These are phyloP conservation scores for Pisolithus tinctorius DNA, from an alignment of 768 basidiomycete species.

Conservation along the genomic window DNA sequence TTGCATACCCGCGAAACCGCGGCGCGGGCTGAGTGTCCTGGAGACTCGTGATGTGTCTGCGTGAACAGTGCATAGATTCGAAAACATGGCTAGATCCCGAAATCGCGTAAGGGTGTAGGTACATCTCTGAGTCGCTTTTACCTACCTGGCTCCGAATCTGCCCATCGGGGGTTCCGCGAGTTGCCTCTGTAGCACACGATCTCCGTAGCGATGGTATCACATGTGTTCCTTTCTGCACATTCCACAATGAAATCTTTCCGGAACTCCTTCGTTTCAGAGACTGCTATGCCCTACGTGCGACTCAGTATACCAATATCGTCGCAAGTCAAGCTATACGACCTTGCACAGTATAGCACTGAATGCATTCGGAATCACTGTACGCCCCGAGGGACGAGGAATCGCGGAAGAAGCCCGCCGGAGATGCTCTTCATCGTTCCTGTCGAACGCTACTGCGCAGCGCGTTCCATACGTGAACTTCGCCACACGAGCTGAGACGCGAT, in stretches of 20 bases:
- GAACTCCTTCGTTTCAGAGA: slow-evolving; percentile 27
- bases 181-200: slow-evolving; percentile 25
- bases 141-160: slow-evolving; percentile 24
- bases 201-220: slow-evolving; percentile 24
- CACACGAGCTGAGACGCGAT: slow-evolving; percentile 33
- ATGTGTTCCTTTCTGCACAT: slow-evolving; percentile 20
- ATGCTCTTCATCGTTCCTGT: slow-evolving; percentile 25
- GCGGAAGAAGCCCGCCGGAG: slow-evolving; percentile 20
- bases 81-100: slow-evolving; percentile 18
- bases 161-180: slow-evolving; percentile 21
- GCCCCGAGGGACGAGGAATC: slow-evolving; percentile 26
- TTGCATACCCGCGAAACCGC: slow-evolving; percentile 21
- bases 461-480: slow-evolving; percentile 35
- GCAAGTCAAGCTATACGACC: slow-evolving; percentile 3
- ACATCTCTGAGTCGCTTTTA: background rate
- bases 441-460: slow-evolving; percentile 23
- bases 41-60: slow-evolving; percentile 25
- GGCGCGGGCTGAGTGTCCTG: slow-evolving; percentile 24
- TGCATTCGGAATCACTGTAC: slow-evolving; percentile 26
- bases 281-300: slow-evolving; percentile 16
- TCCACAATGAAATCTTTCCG: slow-evolving; percentile 27
- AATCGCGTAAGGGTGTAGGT: background rate
- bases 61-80: slow-evolving; percentile 16
- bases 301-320: background rate
- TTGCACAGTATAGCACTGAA: slow-evolving; percentile 27